A percentile compares a stretch with the other conserved stretches of the same genome.
Conservation (phyloP, 768 basidiomycete genomes). For the Sporobolomyces pararoseus region DNA sequence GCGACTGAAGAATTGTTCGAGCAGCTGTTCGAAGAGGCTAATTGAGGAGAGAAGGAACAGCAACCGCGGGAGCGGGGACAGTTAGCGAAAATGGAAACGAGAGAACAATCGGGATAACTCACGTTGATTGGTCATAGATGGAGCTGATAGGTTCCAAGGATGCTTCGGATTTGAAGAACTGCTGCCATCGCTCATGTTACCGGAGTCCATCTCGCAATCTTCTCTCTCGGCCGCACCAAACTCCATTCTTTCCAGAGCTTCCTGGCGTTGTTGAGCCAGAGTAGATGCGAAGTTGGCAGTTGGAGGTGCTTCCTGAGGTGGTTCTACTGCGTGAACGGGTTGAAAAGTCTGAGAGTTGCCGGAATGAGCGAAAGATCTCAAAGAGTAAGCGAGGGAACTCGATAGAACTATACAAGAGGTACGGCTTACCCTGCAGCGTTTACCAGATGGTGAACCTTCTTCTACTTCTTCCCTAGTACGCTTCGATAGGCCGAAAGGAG, state of each 20-base stretch:
- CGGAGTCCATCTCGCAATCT: slow-evolving; percentile 25
- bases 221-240: slow-evolving; percentile 5
- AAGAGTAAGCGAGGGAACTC: too few species aligned
- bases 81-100: background rate
- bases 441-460: background rate
- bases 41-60: background rate
- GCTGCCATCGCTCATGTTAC: background rate
- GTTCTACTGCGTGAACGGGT: background rate
- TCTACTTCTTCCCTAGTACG: slow-evolving; percentile 17
- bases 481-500: slow-evolving; percentile 4
- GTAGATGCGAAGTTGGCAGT: slow-evolving; percentile 7
- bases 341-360: too few species aligned
- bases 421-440: slow-evolving; percentile 18
- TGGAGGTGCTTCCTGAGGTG: slow-evolving; percentile 2
- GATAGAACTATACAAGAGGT: background rate
- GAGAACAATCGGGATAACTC: background rate
- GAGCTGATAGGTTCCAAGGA: slow-evolving; percentile 18
- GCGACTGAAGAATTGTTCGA: slow-evolving; percentile 5
- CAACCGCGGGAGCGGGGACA: background rate
- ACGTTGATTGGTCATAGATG: slow-evolving; percentile 21
- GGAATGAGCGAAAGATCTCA: background rate
- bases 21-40: slow-evolving; percentile 8
- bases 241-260: slow-evolving; percentile 20
- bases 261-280: slow-evolving; percentile 23
- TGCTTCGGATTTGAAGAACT: slow-evolving; percentile 12